Evolutionary conservation across 2,329 filamentous ascomycete genomes (phyloP), one percentile per base, ranked within the genome.

Genomic region (Fusarium sacchari): DNA sequence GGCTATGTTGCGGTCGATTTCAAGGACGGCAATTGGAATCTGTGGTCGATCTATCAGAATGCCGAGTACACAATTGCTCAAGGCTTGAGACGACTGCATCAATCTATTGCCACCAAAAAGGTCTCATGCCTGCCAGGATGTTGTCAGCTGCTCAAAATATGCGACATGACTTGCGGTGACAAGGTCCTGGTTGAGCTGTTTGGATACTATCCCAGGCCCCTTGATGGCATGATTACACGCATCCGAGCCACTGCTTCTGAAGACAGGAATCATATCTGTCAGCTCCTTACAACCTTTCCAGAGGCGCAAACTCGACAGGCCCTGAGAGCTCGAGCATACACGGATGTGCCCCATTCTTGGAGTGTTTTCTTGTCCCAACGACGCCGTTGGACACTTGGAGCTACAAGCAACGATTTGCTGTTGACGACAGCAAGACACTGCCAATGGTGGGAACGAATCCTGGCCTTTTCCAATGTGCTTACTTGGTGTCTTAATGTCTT

Each of bases 301-400:
- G 73, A 82, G 44, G 79, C 79, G 7, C 78, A 79, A 43, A 85
- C 82, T 10, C 77, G 82, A 2, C 83, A 85, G 67, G 82, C 83
- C 1, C 74, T 85, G 13, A 74, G 78, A n/a, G 83, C 84, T 11
- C 77, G 80, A 30, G 83, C 83, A 14, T 84, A 78, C 68, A 84
- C 83, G 5, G 80, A 83, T 57, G 82, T 83, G 15, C 82, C 82
- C 3, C 79, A 82, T 61, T 77, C 78, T 24, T 80, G 82, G 77
- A 80, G 78, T 32, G 83, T 85, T 36, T 85, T 84, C 65, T 75
- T 84, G 9, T 78, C 76, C 20, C 76, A 77, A 55, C 76, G 76
- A 18, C 74, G 76, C 2, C 76, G 76, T 17, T 78, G 76, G 76
- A 76, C 76, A n/a, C 74, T 78, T 4, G 76, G 76, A 26, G 74